phyloP scores from a whole-genome alignment of 2,329 filamentous ascomycete species.

The Aspergillus cejpii region DNA sequence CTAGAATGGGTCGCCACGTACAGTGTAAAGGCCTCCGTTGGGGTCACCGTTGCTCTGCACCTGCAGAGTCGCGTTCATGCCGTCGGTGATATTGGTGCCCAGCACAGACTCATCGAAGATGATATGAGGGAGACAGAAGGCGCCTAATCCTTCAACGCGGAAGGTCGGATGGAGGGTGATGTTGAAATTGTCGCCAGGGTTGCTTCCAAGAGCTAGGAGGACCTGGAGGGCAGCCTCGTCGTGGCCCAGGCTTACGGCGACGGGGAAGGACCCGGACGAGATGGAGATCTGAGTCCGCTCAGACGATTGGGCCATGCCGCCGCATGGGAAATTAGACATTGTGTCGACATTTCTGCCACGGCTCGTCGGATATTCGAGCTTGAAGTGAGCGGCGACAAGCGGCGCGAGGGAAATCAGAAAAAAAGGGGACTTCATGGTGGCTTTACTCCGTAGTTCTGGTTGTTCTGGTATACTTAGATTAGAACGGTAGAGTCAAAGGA shows the following conservation, averaged over 20 bases:
- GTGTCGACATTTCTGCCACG: slow-evolving; percentile 47
- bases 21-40: slow-evolving; percentile 60
- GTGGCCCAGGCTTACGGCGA: slow-evolving; percentile 50
- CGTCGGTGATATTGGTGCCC: slow-evolving; percentile 50
- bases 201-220: slow-evolving; percentile 47
- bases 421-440: slow-evolving; percentile 28
- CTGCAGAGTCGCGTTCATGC: slow-evolving; percentile 60
- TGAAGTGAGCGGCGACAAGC: slow-evolving; percentile 50
- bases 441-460: background rate
- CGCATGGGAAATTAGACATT: slow-evolving; percentile 46
- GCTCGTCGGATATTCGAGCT: slow-evolving; percentile 47
- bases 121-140: slow-evolving; percentile 60
- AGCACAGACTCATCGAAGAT: slow-evolving; percentile 26
- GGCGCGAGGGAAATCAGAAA: slow-evolving; percentile 40
- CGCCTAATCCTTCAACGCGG: slow-evolving; percentile 55
- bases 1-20: slow-evolving; percentile 27
- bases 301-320: slow-evolving; percentile 43
- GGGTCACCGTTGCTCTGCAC: slow-evolving; percentile 58
- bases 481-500: background rate
- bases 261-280: slow-evolving; percentile 43
- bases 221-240: slow-evolving; percentile 48
- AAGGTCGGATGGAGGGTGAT: slow-evolving; percentile 57
- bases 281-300: slow-evolving; percentile 46
- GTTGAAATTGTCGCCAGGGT: slow-evolving; percentile 59
- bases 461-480: background rate